Evolutionary conservation across 2,329 filamentous ascomycete genomes (phyloP).

Genomic region (Lasiodiplodia theobromae): DNA sequence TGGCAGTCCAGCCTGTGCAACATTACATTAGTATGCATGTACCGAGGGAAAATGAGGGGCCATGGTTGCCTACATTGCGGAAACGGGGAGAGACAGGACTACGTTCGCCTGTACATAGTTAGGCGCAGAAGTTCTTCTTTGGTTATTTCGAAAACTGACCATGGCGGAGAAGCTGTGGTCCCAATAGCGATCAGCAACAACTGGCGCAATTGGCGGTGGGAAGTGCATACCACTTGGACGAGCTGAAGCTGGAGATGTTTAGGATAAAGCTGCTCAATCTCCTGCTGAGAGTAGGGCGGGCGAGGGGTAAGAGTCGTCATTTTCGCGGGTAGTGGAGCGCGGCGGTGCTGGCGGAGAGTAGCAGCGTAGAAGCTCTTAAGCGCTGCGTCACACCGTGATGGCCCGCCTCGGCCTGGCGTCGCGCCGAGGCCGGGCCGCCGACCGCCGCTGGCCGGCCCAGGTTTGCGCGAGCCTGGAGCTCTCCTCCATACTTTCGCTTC

Average conservation of each 20-base stretch:
- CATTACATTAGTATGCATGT: conserved; percentile 2
- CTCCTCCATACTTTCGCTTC: neutral
- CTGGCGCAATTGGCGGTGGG: conserved; percentile 1
- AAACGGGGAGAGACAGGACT: conserved; percentile 90
- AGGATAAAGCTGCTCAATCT: conserved; percentile 84
- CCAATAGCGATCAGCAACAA: conserved; percentile 12
- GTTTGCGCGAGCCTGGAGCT: conserved; percentile 7
- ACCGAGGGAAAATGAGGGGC: neutral
- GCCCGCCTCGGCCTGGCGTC: conserved; percentile 5
- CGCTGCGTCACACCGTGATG: conserved; percentile 13
- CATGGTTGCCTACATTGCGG: conserved; percentile 62
- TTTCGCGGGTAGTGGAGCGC: neutral
- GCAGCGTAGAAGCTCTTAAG: neutral
- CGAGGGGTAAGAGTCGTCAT: conserved; percentile 85
- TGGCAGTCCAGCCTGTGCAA: conserved; percentile 54
- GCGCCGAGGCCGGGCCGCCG: conserved; percentile 19
- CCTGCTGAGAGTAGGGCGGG: conserved; percentile 77
- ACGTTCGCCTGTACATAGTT: conserved; percentile 64
- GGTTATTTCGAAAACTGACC: conserved; percentile 35
- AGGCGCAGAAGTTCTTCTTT: neutral
- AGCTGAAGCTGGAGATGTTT: conserved; percentile 79
- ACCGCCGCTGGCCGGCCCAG: conserved; percentile 13
- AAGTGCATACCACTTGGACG: conserved; percentile 73
- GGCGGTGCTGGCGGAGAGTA: neutral
- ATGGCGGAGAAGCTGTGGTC: conserved; percentile 48